Evolutionary conservation across 2,329 filamentous ascomycete genomes (phyloP), one percentile per base, ranked within the genome.

Genomic region (Plenodomus lindquistii): DNA sequence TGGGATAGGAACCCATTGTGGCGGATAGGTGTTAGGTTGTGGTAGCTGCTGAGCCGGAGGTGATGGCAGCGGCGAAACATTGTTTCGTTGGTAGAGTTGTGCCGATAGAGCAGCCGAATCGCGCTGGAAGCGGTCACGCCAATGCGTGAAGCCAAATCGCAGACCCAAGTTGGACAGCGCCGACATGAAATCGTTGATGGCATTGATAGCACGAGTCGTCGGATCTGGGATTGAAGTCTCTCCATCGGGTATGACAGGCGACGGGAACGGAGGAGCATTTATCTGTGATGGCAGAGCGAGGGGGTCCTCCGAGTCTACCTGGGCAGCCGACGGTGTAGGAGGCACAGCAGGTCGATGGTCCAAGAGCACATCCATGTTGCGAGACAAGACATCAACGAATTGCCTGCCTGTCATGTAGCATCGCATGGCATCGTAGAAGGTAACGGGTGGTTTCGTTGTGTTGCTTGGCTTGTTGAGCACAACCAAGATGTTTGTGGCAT

Each of bases 381-480:
- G 75, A 45, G 76, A 77, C 18, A 86, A 65, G 1, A 84, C 74
- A 48, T 82, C 77, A 21, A 85, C 73, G 43, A 86, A 81, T 44
- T 82, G 79, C 37, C 76, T 75, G 15, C 80, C 81, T 1, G 84
- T 81, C 72, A 83, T 96, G 64, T 89, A 94, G 1, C 90, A 86
- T 43, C 92, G 85, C 63, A 96, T 81, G 1, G 91, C 89, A 66
- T 97, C 93, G 64, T 95, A 87, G 61, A 92, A 96, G 1, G 89
- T 93, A 62, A 94, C 84, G 42, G 93, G 87, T 4, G 86, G 82
- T 15, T 81, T 79, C 51, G 65, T 85, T 81, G 24, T 77, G 73
- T 3, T 81, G 70, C 57, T 82, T 71, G 57, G 82, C 24, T 69
- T 66, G 15, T 60, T 61, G 19, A 88, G 80, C 38, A 91, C 81